Percentiles rank a stretch among this genome's conserved stretches.
Evolutionary conservation across 2,329 filamentous ascomycete species (phyloP).

Genomic region (Curvularia sp.): DNA sequence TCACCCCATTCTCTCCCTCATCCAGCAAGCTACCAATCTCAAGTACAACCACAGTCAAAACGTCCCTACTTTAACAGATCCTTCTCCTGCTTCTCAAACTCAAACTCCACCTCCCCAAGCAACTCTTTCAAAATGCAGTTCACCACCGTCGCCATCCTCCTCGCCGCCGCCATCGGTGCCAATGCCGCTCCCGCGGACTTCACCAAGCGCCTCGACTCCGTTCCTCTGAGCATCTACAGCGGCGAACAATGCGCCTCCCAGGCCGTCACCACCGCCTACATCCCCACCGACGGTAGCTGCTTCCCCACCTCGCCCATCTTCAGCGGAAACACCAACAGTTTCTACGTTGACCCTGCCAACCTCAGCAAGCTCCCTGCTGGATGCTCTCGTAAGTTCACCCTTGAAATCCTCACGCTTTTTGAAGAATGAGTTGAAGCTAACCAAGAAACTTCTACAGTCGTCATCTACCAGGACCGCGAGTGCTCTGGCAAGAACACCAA

Average conservation of each 20-base stretch:
- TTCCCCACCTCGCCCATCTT: slow-evolving; percentile 23
- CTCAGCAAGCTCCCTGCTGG: slow-evolving; percentile 15
- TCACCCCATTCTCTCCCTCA: background rate
- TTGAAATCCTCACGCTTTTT: background rate
- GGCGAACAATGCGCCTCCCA: slow-evolving; percentile 20
- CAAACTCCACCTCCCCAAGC: background rate
- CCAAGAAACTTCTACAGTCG: background rate
- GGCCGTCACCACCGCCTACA: slow-evolving; percentile 17
- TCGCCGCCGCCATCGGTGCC: slow-evolving; percentile 17
- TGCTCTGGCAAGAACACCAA: slow-evolving; percentile 12
- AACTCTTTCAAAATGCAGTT: slow-evolving; percentile 17
- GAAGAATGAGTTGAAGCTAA: background rate
- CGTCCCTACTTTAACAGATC: background rate
- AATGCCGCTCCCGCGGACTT: slow-evolving; percentile 19
- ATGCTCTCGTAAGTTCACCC: slow-evolving; percentile 20
- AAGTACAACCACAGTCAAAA: background rate
- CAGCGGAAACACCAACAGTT: slow-evolving; percentile 23
- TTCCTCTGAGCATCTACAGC: slow-evolving; percentile 24
- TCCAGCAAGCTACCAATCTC: background rate
- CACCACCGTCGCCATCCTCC: slow-evolving; percentile 15
- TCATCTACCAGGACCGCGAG: slow-evolving; percentile 11
- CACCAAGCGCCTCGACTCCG: slow-evolving; percentile 17
- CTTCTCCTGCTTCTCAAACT: background rate
- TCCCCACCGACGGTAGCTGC: slow-evolving; percentile 26
- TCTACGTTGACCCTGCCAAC: slow-evolving; percentile 2